Evolutionary conservation across 2,329 filamentous ascomycete genomes (phyloP), one percentile per base, ranked within the genome.

Genomic region (Pyrenochaeta sp.): DNA sequence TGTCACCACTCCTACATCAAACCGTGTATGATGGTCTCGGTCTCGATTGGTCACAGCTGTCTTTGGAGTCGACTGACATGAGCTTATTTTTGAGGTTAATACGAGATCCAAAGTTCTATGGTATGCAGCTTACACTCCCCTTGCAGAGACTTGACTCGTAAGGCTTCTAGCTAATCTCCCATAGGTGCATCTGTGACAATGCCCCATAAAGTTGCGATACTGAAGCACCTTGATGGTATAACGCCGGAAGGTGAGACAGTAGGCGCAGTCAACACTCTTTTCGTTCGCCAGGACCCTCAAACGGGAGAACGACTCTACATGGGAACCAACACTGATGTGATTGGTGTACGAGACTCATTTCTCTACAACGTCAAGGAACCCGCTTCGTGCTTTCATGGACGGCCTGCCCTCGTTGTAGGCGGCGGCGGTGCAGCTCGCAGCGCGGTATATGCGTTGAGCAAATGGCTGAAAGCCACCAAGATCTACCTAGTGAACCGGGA

Each of bases 401-500:
- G 83, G 32, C 89, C 90, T 0, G 90, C 84, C 1, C 81, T 94
- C 57, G 86, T 94, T 17, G 82, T 94, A 39, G 90, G 90, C 32
- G 90, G 89, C 1, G 90, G 91, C 27, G 90, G 90, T 29, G 90
- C 90, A 0, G 89, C 90, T 21, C 82, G 91, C 33, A 88, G 86
- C n/a, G 90, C 90, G 9, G 84, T 93, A 33, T 94, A 93, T 68
- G 87, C 90, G 1, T 78, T 93, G 60, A 82, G 86, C 65, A 85
- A 85, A 67, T 90, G 85, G 81, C 83, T 94, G 74, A 82, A 84
- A 52, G 87, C 85, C 36, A 85, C 81, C 29, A 81, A 81, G 45
- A 87, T 94, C 61, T 95, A 93, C 75, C 81, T 94, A 32, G 88
- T 92, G 47, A 93, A 92, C 75, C 84, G 90, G 18, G 88, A 92